These are phyloP conservation scores for Castanea mollissima DNA, from an alignment of 306 rosid genomes.

Conservation along the genomic window DNA sequence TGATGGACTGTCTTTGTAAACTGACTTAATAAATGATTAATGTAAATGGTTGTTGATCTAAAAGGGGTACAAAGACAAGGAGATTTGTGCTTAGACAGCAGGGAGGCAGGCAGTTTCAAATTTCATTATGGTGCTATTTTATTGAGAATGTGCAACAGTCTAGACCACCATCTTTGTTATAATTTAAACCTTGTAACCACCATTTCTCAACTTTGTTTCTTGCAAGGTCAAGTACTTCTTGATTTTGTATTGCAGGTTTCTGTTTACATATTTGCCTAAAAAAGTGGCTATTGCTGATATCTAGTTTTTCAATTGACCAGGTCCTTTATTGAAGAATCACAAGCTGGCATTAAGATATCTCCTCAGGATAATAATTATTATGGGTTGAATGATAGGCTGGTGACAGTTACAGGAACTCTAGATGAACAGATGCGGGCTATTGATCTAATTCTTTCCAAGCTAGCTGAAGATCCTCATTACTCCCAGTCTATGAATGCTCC, in stretches of 20 bases:
- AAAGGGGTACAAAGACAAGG: neutral
- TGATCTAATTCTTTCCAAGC: slow-evolving; percentile 85
- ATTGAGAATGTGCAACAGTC: neutral
- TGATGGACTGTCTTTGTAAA: neutral
- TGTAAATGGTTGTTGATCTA: neutral
- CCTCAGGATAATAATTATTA: slow-evolving; percentile 95
- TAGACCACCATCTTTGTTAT: neutral
- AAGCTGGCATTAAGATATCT: slow-evolving; percentile 97
- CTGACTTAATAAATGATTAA: neutral
- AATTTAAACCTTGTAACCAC: neutral
- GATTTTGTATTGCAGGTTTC: slow-evolving; percentile 15
- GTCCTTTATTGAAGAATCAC: slow-evolving; percentile 96
- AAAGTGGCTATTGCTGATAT: slow-evolving; percentile 27
- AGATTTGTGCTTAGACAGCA: neutral
- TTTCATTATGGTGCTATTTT: neutral
- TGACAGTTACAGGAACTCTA: slow-evolving; percentile 81
- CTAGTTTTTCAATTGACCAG: slow-evolving; percentile 43
- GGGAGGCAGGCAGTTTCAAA: too few relatives aligned
- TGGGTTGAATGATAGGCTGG: slow-evolving; percentile 94
- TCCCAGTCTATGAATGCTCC: slow-evolving; percentile 88
- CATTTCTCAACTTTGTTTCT: neutral
- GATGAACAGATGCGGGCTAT: slow-evolving; percentile 94
- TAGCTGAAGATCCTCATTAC: slow-evolving; percentile 93
- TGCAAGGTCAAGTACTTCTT: neutral
- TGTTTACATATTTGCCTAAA: slow-evolving; percentile 18